Percentiles rank a stretch among this genome's conserved stretches.
Conservation (phyloP, 257 asterid genomes). For the Fraxinus cuspidata region DNA sequence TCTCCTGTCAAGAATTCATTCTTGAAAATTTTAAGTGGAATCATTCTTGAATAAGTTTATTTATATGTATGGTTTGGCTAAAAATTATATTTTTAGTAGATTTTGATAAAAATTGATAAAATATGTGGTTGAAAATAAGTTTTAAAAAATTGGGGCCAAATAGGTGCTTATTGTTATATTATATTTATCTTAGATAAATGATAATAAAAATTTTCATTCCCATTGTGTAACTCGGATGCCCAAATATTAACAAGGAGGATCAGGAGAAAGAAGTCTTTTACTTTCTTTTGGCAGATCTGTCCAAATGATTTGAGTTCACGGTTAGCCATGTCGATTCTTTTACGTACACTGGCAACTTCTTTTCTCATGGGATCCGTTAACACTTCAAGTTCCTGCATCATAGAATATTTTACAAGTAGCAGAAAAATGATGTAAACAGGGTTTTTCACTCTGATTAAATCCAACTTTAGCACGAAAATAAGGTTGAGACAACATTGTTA, state of each 20-base stretch:
- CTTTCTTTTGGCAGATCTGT: slow-evolving; percentile 84
- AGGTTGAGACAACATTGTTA: no score
- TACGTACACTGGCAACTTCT: slow-evolving; percentile 70
- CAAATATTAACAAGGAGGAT: not conserved
- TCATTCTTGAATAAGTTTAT: not conserved
- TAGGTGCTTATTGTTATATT: slow-evolving; percentile 36
- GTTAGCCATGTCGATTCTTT: slow-evolving; percentile 61
- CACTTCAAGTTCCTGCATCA: slow-evolving; percentile 71
- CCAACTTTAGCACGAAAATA: no score
- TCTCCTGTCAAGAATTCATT: slow-evolving; percentile 52
- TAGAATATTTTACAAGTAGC: not conserved
- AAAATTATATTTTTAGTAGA: no score
- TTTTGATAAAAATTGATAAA: no score
- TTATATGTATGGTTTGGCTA: not conserved
- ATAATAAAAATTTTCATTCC: slow-evolving; percentile 20
- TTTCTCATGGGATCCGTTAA: slow-evolving; percentile 89
- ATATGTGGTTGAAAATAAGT: no score
- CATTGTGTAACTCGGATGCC: slow-evolving; percentile 44
- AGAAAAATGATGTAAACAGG: no score
- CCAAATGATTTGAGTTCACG: slow-evolving; percentile 80
- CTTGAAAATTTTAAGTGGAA: not conserved
- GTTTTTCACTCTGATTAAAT: no score
- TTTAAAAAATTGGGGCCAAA: not conserved
- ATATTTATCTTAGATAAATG: not conserved
- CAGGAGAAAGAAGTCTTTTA: slow-evolving; percentile 37